A percentile compares a stretch with the other conserved stretches of the same genome.
Evolutionary conservation across 1,139 yeast genomes (phyloP).

Genomic region (Ogataea hybrid): DNA sequence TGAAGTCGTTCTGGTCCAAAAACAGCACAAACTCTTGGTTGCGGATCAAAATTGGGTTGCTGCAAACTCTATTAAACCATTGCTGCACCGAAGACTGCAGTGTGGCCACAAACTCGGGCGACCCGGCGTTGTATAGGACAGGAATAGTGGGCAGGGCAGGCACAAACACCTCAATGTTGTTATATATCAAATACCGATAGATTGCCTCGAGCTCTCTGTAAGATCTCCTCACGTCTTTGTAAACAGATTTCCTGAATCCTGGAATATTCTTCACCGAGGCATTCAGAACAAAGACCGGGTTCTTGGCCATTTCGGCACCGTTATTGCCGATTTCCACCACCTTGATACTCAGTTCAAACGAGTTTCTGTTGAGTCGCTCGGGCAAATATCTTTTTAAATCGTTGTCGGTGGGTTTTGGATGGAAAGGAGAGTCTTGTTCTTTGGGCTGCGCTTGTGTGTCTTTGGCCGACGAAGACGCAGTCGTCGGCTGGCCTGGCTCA

Average conservation of each 20-base stretch:
- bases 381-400: conserved; percentile 50
- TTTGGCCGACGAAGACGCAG: conserved; percentile 7
- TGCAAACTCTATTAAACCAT: conserved; percentile 78
- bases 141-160: conserved; percentile 79
- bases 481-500: background rate
- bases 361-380: conserved; percentile 40
- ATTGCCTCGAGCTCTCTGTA: conserved; percentile 73
- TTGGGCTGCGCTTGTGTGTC: conserved; percentile 2
- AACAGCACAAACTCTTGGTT: conserved; percentile 90
- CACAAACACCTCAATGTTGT: conserved; percentile 89
- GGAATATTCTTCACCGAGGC: conserved; percentile 51
- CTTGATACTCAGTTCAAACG: conserved; percentile 34
- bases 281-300: conserved; percentile 48
- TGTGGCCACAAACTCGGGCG: conserved; percentile 72
- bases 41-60: conserved; percentile 74
- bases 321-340: conserved; percentile 48
- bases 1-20: conserved; percentile 74
- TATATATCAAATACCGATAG: conserved; percentile 72
- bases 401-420: conserved; percentile 34
- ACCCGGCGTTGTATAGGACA: conserved; percentile 78
- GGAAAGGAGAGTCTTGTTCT: conserved; percentile 17
- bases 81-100: conserved; percentile 64
- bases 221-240: conserved; percentile 78
- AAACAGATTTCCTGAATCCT: conserved; percentile 66
- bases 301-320: conserved; percentile 39